A percentile compares a stretch with the other conserved stretches of the same genome.
Evolutionary conservation across 768 basidiomycete species (phyloP).

Genomic region (Kwoniella heveanensis): DNA sequence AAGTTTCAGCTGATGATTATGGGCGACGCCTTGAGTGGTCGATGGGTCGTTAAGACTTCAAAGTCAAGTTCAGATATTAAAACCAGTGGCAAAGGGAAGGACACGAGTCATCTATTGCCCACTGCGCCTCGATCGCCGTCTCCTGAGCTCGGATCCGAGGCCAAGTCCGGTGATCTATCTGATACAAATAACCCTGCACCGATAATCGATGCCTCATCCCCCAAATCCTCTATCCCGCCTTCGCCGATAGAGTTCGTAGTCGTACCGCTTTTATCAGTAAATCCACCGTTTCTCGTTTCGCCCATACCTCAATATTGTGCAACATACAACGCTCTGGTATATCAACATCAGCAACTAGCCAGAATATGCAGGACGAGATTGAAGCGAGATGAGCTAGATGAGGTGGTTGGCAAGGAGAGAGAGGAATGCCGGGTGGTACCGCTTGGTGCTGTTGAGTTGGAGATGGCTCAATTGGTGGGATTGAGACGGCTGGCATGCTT

Average conservation of each 20-base stretch:
- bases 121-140: constrained; percentile 25
- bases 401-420: constrained; percentile 25
- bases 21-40: constrained; percentile 33
- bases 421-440: constrained; percentile 51
- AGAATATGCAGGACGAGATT: constrained; percentile 27
- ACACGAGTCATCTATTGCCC: constrained; percentile 15
- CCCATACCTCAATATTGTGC: constrained; percentile 52
- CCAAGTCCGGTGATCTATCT: too few relatives aligned
- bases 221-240: too few relatives aligned
- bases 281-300: constrained; percentile 44
- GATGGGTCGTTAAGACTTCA: neutral
- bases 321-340: constrained; percentile 51
- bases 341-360: constrained; percentile 40
- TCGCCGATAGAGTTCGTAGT: constrained; percentile 42
- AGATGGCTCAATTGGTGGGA: constrained; percentile 47
- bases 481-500: constrained; percentile 50
- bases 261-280: constrained; percentile 47
- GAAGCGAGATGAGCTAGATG: constrained; percentile 8
- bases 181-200: too few relatives aligned
- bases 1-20: constrained; percentile 37
- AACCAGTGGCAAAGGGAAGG: neutral
- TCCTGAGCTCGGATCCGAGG: constrained; percentile 6
- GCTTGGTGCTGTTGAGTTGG: constrained; percentile 43
- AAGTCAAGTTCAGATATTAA: too few relatives aligned
- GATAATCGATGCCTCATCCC: too few relatives aligned